These are phyloP conservation scores for Trametes elegans DNA, from an alignment of 768 basidiomycete genomes.

Conservation along the genomic window DNA sequence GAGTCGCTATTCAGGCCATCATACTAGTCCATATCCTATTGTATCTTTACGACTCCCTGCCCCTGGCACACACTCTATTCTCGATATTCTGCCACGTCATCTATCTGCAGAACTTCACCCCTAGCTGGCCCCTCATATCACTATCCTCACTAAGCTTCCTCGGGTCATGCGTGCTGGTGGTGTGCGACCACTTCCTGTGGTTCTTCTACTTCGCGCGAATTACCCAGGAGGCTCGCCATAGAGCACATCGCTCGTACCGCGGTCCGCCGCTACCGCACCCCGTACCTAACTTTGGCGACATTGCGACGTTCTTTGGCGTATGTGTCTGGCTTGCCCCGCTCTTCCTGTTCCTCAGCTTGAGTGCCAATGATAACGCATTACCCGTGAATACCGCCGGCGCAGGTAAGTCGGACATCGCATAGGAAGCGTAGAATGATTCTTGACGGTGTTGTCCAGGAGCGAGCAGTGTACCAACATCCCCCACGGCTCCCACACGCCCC, in stretches of 20 bases:
- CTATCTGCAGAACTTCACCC: constrained; percentile 91
- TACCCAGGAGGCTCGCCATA: constrained; percentile 60
- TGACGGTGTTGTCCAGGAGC: neutral
- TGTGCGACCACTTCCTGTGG: constrained; percentile 93
- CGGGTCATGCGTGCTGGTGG: constrained; percentile 79
- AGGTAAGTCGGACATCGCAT: too few relatives aligned
- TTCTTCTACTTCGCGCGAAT: constrained; percentile 89
- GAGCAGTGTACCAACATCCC: constrained; percentile 24
- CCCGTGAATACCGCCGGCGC: constrained; percentile 66
- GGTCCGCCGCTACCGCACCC: constrained; percentile 32
- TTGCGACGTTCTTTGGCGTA: constrained; percentile 79
- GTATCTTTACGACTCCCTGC: constrained; percentile 79
- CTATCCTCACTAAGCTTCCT: constrained; percentile 84
- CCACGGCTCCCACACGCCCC: constrained; percentile 24
- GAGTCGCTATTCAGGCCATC: constrained; percentile 52
- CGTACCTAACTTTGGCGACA: constrained; percentile 56
- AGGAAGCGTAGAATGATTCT: too few relatives aligned
- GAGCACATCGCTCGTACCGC: constrained; percentile 45
- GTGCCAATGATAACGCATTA: constrained; percentile 95
- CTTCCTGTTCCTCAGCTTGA: constrained; percentile 93
- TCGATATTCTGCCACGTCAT: constrained; percentile 82
- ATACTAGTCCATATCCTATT: constrained; percentile 76
- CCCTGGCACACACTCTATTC: constrained; percentile 69
- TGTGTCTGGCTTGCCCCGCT: constrained; percentile 90
- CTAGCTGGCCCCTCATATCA: constrained; percentile 90